Conservation (phyloP, 805 yeast genomes). For the Wickerhamia fluorescens region DNA sequence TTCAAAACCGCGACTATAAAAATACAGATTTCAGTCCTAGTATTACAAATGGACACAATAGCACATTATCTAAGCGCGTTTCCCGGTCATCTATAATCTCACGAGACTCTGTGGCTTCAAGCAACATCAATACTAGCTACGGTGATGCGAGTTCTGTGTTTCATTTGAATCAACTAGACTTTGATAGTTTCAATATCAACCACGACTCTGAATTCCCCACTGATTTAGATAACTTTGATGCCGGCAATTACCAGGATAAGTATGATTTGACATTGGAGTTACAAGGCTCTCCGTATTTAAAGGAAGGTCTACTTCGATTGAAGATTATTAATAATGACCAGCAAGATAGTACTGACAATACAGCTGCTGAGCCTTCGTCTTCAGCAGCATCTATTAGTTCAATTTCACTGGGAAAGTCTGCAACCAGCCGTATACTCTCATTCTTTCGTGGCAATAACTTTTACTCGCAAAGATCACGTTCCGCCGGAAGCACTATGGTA, state of each 20-base stretch:
- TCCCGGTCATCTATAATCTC: constrained; percentile 30
- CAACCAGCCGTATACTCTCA: constrained; percentile 19
- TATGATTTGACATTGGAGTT: constrained; percentile 57
- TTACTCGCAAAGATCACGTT: neutral
- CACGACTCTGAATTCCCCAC: constrained; percentile 6
- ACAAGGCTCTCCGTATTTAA: constrained; percentile 71
- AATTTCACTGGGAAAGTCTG: constrained; percentile 2
- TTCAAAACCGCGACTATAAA: no score
- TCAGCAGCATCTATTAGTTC: constrained; percentile 11
- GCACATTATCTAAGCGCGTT: constrained; percentile 25
- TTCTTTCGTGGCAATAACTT: constrained; percentile 14
- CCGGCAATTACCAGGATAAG: constrained; percentile 37
- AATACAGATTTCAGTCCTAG: no score
- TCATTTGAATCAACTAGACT: constrained; percentile 34
- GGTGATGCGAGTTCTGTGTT: constrained; percentile 30
- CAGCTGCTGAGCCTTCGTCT: constrained; percentile 6
- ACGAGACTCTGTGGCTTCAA: constrained; percentile 22
- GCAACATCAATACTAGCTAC: no score
- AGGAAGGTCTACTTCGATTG: constrained; percentile 59
- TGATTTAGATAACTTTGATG: constrained; percentile 30
- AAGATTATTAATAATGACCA: constrained; percentile 31
- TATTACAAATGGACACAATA: no score
- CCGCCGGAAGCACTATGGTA: constrained; percentile 2
- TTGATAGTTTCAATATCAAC: constrained; percentile 14
- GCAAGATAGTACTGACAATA: constrained; percentile 18